Evolutionary conservation across 116 monocot genomes (phyloP).

Genomic region (Trichopus zeylanicus): DNA sequence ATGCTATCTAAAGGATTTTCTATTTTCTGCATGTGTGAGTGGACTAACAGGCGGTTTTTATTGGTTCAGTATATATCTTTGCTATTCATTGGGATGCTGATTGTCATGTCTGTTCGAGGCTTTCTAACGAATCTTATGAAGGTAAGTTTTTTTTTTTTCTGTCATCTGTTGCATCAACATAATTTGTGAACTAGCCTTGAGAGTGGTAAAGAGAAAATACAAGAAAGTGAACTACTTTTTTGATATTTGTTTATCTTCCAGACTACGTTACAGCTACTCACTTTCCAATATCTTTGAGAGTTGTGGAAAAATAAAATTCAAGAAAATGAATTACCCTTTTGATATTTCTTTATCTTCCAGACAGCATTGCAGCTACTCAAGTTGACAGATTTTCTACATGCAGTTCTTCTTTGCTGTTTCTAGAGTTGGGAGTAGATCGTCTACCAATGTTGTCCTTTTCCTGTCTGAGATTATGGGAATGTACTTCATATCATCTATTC

Average conservation of each 20-base stretch:
- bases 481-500: conserved; percentile 95
- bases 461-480: conserved; percentile 98
- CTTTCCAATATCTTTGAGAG: too few species aligned
- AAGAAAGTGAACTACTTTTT: neutral
- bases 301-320: too few species aligned
- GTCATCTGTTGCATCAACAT: too few species aligned
- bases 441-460: conserved; percentile 93
- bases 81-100: conserved; percentile 96
- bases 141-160: too few species aligned
- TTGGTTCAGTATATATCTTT: conserved; percentile 80
- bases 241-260: too few species aligned
- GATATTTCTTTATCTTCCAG: too few species aligned
- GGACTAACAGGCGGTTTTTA: too few species aligned
- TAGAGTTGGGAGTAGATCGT: conserved; percentile 86
- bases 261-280: too few species aligned
- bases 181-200: too few species aligned
- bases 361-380: neutral
- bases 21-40: too few species aligned
- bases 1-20: too few species aligned
- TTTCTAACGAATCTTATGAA: conserved; percentile 96
- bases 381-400: neutral
- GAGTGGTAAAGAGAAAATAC: too few species aligned
- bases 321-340: neutral
- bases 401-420: conserved; percentile 99
- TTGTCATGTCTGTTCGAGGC: conserved; percentile 88